Evolutionary conservation across 345 rosid genomes (phyloP).

Genomic region (Syzygium grande): DNA sequence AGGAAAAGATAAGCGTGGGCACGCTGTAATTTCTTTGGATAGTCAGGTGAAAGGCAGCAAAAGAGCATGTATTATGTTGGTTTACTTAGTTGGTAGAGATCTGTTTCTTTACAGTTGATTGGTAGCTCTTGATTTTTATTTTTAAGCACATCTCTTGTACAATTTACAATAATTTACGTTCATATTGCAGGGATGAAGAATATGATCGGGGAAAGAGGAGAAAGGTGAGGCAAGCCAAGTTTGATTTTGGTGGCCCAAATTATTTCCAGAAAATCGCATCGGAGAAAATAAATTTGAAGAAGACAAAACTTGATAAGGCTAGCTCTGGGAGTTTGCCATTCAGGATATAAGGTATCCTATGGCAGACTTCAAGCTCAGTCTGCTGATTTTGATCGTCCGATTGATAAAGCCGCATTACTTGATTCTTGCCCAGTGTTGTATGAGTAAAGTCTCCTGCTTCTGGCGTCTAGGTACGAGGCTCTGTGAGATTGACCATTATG

Average conservation of each 20-base stretch:
- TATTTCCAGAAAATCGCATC: conserved; percentile 66
- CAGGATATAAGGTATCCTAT: conserved; percentile 37
- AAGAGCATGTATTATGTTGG: neutral
- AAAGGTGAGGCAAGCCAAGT: conserved; percentile 46
- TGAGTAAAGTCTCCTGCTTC: neutral
- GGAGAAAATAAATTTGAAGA: conserved; percentile 31
- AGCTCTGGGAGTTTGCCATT: conserved; percentile 33
- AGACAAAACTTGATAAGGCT: conserved; percentile 18
- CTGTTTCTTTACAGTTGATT: neutral
- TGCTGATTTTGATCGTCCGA: conserved; percentile 4
- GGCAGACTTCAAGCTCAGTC: conserved; percentile 2
- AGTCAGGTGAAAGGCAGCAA: neutral
- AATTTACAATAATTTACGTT: neutral
- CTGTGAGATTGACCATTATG: neutral
- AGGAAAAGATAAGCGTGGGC: neutral
- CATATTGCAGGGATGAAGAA: conserved; percentile 71
- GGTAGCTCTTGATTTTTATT: neutral
- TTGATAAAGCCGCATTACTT: neutral
- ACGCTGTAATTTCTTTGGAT: neutral
- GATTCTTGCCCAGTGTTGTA: neutral
- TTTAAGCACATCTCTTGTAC: neutral
- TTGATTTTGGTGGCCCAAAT: conserved; percentile 48
- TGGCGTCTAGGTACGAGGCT: neutral
- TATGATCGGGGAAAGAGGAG: conserved; percentile 92
- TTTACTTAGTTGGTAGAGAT: neutral